phyloP scores from a whole-genome alignment of 2,329 filamentous ascomycete species.

The Cladophialophora carrionii region DNA sequence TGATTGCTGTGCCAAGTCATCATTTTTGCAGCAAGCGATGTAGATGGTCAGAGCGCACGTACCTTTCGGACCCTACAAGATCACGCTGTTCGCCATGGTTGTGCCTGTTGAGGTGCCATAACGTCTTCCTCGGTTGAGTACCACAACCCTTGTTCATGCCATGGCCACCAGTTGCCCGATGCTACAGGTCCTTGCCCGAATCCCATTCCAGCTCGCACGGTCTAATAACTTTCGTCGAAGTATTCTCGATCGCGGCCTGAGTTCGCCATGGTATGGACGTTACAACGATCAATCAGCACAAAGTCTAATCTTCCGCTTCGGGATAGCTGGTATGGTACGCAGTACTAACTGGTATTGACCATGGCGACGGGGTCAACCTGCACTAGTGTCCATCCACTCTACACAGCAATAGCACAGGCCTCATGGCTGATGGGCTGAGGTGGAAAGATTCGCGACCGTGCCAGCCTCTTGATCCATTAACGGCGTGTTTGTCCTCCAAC shows the following conservation, averaged over 20 bases:
- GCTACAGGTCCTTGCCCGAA: no score
- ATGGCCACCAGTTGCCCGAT: no score
- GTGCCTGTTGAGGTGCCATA: conserved; percentile 2
- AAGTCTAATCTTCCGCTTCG: no score
- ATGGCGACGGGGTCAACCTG: no score
- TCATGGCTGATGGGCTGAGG: no score
- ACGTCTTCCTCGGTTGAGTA: not conserved
- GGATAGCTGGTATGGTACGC: no score
- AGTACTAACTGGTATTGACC: no score
- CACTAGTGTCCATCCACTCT: no score
- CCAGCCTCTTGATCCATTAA: not conserved
- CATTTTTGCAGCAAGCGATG: not conserved
- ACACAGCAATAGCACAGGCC: not conserved
- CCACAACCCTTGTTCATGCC: no score
- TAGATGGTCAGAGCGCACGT: not conserved
- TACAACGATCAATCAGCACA: not conserved
- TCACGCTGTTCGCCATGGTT: conserved; percentile 3
- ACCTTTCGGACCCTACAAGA: conserved; percentile 8
- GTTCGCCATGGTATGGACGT: not conserved
- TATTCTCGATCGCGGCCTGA: not conserved
- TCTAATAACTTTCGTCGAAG: no score
- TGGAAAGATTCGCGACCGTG: not conserved
- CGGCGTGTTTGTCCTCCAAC: not conserved
- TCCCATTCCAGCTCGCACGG: no score
- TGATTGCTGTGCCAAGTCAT: not conserved